These are phyloP conservation scores for Penicilliopsis zonata DNA, from an alignment of 495 filamentous ascomycete genomes.

Conservation along the genomic window DNA sequence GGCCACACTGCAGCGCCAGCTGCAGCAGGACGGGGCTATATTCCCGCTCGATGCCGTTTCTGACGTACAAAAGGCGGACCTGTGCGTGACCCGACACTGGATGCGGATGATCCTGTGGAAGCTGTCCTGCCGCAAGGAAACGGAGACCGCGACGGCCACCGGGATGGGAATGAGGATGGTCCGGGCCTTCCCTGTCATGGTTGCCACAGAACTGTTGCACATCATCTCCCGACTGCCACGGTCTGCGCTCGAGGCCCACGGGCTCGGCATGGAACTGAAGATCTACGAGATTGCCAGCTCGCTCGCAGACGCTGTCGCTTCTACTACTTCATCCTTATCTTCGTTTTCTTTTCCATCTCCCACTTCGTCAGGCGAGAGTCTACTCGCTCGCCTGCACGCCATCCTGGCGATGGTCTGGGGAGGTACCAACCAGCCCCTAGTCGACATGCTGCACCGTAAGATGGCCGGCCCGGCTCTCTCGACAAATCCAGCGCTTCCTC, in stretches of 20 bases:
- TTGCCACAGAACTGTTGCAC: conserved; percentile 28
- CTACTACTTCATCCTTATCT: conserved; percentile 4
- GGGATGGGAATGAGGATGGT: conserved; percentile 7
- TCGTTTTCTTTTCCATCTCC: conserved; percentile 8
- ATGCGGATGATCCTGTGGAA: background rate
- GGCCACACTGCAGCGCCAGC: conserved; percentile 17
- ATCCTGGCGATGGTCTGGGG: conserved; percentile 19
- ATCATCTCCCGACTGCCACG: conserved; percentile 25
- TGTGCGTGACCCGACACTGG: background rate
- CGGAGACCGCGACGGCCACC: too few relatives aligned
- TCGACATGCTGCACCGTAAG: conserved; percentile 15
- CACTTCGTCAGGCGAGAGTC: conserved; percentile 14
- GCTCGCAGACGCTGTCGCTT: conserved; percentile 28
- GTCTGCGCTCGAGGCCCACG: conserved; percentile 23
- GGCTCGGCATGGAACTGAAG: conserved; percentile 30
- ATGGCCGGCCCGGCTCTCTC: conserved; percentile 8
- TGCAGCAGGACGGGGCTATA: conserved; percentile 17
- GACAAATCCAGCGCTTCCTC: too few relatives aligned
- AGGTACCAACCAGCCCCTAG: conserved; percentile 20
- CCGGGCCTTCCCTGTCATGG: conserved; percentile 22
- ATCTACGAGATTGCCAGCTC: conserved; percentile 34
- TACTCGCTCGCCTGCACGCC: conserved; percentile 19
- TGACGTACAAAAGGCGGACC: background rate
- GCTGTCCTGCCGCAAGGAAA: conserved; percentile 15
- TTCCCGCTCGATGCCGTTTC: conserved; percentile 4